Base-by-base conservation (phyloP, 2,329 filamentous ascomycete species). In the Penicillium sp. region DNA sequence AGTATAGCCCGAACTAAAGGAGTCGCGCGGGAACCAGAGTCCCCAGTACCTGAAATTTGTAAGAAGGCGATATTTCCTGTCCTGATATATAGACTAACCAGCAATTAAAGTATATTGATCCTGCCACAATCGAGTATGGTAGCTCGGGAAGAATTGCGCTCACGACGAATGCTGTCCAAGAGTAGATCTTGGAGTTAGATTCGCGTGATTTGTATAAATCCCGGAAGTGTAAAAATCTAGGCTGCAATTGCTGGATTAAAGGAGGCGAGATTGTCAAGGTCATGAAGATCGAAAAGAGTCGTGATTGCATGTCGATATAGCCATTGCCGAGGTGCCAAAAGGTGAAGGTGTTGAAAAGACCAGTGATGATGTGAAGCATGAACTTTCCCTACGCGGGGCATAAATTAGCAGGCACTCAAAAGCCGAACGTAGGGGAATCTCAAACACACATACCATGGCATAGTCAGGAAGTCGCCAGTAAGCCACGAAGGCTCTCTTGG, bases 111-210 rank as follows among this genome's bases (percentile, higher is more conserved):
- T 82, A 85, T 15, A 85, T 56, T 0, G 73, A 77, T 0, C 79
- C 83, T 0, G 79, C 77, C 3, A 85, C 57, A 9, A 86, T 64
- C 0, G 75, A 73, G 48, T 85, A 86, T 0, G 84, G 84, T 0
- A 88, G 69, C 59, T 89, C 84, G 11, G 76, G 79, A 1, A 85
- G 49, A 4, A 87, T 73, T 1, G 75, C 73, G 0, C 76, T 80
- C 2, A 77, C 79, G 0, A 77, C 74, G 62, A 84, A 85, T 0
- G 83, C 81, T 10, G 75, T 63, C 84, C 84, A 88, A 1, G 77
- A 80, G 63, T 90, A 92, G 16, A 87, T 86, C 59, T 87, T 87
- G 11, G 82, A 77, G n/a, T 77, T 84, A 32, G 79, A 75, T 59
- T 92, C 85, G 4, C 85, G 75, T 1, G 74, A 77, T 57, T 82